Percentiles rank a stretch among this genome's conserved stretches.
These are phyloP conservation scores for Cladosporium halotolerans DNA, from an alignment of 2,329 filamentous ascomycete species.

Conservation along the genomic window DNA sequence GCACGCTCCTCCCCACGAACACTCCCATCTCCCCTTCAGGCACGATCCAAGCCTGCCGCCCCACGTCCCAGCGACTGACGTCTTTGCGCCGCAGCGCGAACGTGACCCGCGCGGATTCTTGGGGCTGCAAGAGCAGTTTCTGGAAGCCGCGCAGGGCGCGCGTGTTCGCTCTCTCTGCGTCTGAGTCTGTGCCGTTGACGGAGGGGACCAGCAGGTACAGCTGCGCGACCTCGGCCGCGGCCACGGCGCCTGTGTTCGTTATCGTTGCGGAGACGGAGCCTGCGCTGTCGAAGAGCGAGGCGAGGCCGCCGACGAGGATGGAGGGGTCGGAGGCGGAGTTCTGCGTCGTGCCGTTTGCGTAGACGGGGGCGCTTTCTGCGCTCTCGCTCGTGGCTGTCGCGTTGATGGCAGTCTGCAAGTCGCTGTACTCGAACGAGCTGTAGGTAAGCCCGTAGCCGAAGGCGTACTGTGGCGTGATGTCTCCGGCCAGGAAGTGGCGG, in stretches of 20 bases:
- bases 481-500: conserved; percentile 27
- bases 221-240: conserved; percentile 49
- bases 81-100: conserved; percentile 39
- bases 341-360: conserved; percentile 26
- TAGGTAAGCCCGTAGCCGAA: conserved; percentile 37
- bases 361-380: conserved; percentile 17
- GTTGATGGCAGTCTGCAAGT: conserved; percentile 22
- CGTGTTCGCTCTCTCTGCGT: conserved; percentile 36
- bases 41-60: conserved; percentile 46
- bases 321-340: conserved; percentile 21
- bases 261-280: conserved; percentile 45
- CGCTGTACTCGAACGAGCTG: conserved; percentile 28
- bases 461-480: conserved; percentile 28
- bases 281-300: conserved; percentile 43
- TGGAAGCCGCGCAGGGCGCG: conserved; percentile 29
- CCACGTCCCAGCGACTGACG: conserved; percentile 46
- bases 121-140: conserved; percentile 26
- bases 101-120: conserved; percentile 27
- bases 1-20: conserved; percentile 40
- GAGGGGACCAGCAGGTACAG: conserved; percentile 33
- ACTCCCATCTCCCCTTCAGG: conserved; percentile 39
- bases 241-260: conserved; percentile 45
- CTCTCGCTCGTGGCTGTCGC: conserved; percentile 22
- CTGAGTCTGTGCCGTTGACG: conserved; percentile 51
- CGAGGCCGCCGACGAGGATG: conserved; percentile 21